Evolutionary conservation across 1,139 yeast species (phyloP).

Genomic region (Taphrina populina): DNA sequence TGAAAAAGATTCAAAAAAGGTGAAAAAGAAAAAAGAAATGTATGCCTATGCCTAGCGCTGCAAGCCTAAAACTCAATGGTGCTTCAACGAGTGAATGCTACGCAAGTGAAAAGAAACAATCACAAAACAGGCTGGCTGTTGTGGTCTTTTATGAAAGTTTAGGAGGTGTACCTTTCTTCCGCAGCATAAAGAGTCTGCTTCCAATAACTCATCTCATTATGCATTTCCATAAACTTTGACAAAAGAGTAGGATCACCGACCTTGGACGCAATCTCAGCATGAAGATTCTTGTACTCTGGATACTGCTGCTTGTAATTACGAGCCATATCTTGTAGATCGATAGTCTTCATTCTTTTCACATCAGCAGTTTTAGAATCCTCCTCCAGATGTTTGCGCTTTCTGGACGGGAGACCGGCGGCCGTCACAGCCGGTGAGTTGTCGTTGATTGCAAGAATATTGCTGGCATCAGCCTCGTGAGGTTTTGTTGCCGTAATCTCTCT

Average conservation of each 20-base stretch:
- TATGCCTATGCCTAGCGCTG: too few species aligned
- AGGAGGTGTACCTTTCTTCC: conserved; percentile 1
- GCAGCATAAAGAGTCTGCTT: conserved; percentile 24
- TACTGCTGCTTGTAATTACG: conserved; percentile 21
- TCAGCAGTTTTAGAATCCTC: background rate
- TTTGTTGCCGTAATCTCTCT: too few species aligned
- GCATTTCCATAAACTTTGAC: conserved; percentile 27
- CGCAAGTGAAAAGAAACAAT: background rate
- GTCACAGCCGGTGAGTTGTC: too few species aligned
- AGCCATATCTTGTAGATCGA: conserved; percentile 20
- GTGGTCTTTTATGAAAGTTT: background rate
- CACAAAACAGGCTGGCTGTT: background rate
- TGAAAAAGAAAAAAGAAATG: too few species aligned
- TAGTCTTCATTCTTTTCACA: conserved; percentile 1
- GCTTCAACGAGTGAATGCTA: too few species aligned
- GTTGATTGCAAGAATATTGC: too few species aligned
- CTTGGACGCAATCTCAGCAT: conserved; percentile 11
- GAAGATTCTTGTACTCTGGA: conserved; percentile 22
- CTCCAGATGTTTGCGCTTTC: conserved; percentile 11
- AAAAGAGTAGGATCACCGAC: conserved; percentile 14
- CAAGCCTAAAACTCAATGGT: too few species aligned
- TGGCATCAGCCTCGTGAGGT: too few species aligned
- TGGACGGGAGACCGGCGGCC: too few species aligned
- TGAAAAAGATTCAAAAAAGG: too few species aligned
- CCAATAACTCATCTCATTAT: conserved; percentile 28